Evolutionary conservation across 371 early-diverging fungal genomes (phyloP), one percentile per base, ranked within the genome.

Genomic region (Lichtheimia ramosa): DNA sequence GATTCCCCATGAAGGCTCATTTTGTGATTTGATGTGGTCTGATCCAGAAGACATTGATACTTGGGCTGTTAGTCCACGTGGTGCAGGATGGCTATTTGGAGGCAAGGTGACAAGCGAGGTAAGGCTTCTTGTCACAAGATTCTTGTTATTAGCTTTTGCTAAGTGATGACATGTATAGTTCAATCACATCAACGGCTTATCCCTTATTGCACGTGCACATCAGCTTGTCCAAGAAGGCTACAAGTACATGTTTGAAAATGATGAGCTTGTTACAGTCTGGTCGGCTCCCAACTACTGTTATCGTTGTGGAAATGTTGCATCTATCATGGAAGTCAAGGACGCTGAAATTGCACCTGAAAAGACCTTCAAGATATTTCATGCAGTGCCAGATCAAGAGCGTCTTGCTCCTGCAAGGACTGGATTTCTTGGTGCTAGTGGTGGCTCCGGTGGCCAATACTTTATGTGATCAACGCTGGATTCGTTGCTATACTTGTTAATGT

Each of bases 251-350:
- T 98, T 98, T 79, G 93, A 93, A 10, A 93, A 96, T 52, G 90
- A 95, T 60, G 91, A 92, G 59, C 85, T 99, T 63, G 99, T 99
- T 21, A 99, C 99, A 2, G 97, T 99, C 40, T 99, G 99, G 95
- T 95, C 95, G 39, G 99, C 99, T 23, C 99, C 99, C 27, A 99
- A 96, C 79, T 99, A 99, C 79, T 99, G 99, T 79, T 99, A 99
- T 71, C 90, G 99, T 50, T 99, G 99, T 66, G 99, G 99, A 54
- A 99, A 99, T 71, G 94, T 99, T 8, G 99, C 99, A 8, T 90
- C 95, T 25, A 95, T 99, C 56, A 89, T 99, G 92, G 85, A 92
- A 65, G 89, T 99, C 50, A 87, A 89, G 59, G 96, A 96, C 65
- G 83, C 79, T 21, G 81, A 90, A 23, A 83, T 86, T 50, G 78